A percentile compares a stretch with the other conserved stretches of the same genome.
Conservation (phyloP, 768 basidiomycete genomes). For the Podaxis rugospora region DNA sequence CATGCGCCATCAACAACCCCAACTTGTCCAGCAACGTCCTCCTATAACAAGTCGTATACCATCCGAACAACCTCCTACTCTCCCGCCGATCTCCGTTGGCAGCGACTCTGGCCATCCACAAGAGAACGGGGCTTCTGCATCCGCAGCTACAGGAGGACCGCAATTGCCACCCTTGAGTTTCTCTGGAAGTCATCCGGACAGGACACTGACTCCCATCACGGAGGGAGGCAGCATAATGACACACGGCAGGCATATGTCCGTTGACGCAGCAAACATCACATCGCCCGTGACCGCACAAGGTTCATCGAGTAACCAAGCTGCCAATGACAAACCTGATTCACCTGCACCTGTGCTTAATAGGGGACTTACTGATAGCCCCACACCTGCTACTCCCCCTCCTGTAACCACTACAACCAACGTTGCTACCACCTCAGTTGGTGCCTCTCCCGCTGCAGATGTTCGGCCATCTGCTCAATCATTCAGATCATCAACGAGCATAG, state of each 20-base stretch:
- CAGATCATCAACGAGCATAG: neutral
- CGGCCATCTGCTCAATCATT: conserved; percentile 4
- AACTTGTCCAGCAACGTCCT: conserved; percentile 19
- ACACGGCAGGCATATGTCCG: conserved; percentile 20
- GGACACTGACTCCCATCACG: conserved; percentile 60
- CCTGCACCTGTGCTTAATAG: conserved; percentile 10
- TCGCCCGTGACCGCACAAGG: conserved; percentile 2
- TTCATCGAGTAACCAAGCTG: neutral
- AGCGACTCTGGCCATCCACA: conserved; percentile 15
- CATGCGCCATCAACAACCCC: conserved; percentile 41
- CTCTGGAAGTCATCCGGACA: conserved; percentile 20
- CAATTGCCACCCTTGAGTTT: conserved; percentile 64
- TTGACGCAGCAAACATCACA: conserved; percentile 17
- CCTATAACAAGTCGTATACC: conserved; percentile 14
- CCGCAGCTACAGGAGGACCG: conserved; percentile 23
- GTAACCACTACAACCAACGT: neutral
- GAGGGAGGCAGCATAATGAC: conserved; percentile 39
- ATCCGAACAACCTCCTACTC: conserved; percentile 25
- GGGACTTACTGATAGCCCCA: conserved; percentile 18
- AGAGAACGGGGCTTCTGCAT: conserved; percentile 5
- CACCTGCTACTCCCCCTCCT: conserved; percentile 11
- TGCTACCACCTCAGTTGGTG: too few relatives aligned
- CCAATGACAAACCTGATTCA: conserved; percentile 1
- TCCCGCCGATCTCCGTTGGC: conserved; percentile 30
- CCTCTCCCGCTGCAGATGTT: neutral